Conservation (phyloP, 2,329 filamentous ascomycete species). For the Talaromyces sp. region DNA sequence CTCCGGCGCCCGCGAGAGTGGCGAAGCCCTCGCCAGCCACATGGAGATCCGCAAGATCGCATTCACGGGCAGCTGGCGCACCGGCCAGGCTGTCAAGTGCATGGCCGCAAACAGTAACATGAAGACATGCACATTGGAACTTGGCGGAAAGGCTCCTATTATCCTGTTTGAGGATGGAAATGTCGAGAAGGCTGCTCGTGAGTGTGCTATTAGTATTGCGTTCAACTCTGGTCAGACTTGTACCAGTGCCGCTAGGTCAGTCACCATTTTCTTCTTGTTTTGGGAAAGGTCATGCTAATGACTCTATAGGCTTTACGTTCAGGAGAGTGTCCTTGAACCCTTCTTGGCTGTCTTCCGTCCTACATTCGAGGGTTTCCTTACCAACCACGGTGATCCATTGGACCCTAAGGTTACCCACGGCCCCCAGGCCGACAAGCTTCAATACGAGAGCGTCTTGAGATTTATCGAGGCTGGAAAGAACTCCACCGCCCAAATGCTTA, state of each 20-base stretch:
- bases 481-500: slow-evolving; percentile 59
- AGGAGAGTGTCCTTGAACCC: slow-evolving; percentile 49
- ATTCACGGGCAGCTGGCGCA: slow-evolving; percentile 56
- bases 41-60: slow-evolving; percentile 55
- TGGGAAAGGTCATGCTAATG: slow-evolving; percentile 44
- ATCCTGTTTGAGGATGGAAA: slow-evolving; percentile 55
- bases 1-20: slow-evolving; percentile 58
- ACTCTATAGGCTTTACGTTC: slow-evolving; percentile 56
- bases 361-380: not conserved
- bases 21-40: slow-evolving; percentile 53
- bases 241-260: not conserved
- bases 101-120: slow-evolving; percentile 49
- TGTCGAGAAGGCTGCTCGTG: slow-evolving; percentile 27
- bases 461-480: slow-evolving; percentile 61
- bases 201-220: slow-evolving; percentile 49
- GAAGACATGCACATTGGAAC: slow-evolving; percentile 53
- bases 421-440: slow-evolving; percentile 72
- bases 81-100: slow-evolving; percentile 57
- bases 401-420: slow-evolving; percentile 73
- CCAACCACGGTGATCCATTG: slow-evolving; percentile 60
- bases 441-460: slow-evolving; percentile 78
- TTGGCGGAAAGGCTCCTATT: slow-evolving; percentile 56
- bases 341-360: slow-evolving; percentile 39
- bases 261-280: not conserved
- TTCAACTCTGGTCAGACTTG: slow-evolving; percentile 50